Conservation (phyloP, 1,284 basidiomycete genomes). For the Phaffia rhodozyma region DNA sequence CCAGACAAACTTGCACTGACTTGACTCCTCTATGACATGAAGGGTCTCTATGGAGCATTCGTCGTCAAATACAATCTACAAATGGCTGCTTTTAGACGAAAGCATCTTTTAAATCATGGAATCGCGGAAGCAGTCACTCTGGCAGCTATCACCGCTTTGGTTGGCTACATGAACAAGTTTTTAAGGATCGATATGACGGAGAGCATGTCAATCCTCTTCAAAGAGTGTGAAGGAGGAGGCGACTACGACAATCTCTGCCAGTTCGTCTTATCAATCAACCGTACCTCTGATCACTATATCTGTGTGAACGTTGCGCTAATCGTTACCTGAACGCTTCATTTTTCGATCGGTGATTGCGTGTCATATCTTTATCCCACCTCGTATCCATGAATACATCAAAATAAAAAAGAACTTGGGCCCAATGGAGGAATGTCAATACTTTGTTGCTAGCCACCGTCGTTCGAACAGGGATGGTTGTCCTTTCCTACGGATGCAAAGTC, state of each 20-base stretch:
- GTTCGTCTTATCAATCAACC: conserved; percentile 41
- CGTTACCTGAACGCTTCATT: neutral
- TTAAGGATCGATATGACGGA: conserved; percentile 97
- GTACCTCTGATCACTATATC: neutral
- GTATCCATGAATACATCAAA: neutral
- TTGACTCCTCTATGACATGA: conserved; percentile 9
- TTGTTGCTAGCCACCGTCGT: conserved; percentile 82
- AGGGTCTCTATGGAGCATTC: conserved; percentile 95
- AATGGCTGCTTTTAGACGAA: conserved; percentile 83
- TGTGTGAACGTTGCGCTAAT: neutral
- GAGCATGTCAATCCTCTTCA: conserved; percentile 88
- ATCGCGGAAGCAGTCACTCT: conserved; percentile 81
- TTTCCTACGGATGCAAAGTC: conserved; percentile 93
- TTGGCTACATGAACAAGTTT: conserved; percentile 92
- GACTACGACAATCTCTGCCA: conserved; percentile 90
- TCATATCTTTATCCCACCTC: neutral
- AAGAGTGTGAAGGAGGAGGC: conserved; percentile 89
- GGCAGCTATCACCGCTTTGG: conserved; percentile 74
- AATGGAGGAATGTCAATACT: conserved; percentile 93
- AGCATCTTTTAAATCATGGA: conserved; percentile 69
- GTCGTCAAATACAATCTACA: conserved; percentile 96
- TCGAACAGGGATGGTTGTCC: conserved; percentile 70
- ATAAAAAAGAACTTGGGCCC: conserved; percentile 56
- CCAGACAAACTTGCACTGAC: conserved; percentile 5
- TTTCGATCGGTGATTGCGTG: neutral